A percentile compares a stretch with the other conserved stretches of the same genome.
Conservation (phyloP, 2,329 filamentous ascomycete genomes). For the Fusarium sulawesiense region DNA sequence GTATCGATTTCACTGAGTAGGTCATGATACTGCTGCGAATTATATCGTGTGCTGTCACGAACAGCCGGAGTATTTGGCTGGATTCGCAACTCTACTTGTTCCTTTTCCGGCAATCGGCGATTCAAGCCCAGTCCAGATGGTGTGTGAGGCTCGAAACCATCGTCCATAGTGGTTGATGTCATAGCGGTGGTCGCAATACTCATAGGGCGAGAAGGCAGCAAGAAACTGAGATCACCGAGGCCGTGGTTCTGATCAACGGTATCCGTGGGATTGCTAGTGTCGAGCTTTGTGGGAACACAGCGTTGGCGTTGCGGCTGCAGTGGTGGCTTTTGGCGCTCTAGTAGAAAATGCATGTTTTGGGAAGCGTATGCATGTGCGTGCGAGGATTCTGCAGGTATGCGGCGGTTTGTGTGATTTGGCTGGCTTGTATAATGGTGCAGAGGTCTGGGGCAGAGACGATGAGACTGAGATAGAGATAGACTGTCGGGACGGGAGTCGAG, state of each 20-base stretch:
- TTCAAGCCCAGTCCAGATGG: slow-evolving; percentile 17
- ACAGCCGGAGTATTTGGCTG: slow-evolving; percentile 20
- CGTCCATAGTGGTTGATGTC: slow-evolving; percentile 23
- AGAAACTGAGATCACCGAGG: slow-evolving; percentile 39
- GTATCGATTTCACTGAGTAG: slow-evolving; percentile 41
- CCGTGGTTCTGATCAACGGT: slow-evolving; percentile 24
- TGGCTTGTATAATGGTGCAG: slow-evolving; percentile 33
- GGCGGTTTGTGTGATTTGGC: slow-evolving; percentile 20
- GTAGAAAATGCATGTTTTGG: slow-evolving; percentile 33
- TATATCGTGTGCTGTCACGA: slow-evolving; percentile 20
- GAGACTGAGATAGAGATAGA: slow-evolving; percentile 33
- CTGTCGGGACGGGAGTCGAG: slow-evolving; percentile 40
- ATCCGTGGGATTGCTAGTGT: slow-evolving; percentile 21
- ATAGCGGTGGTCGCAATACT: slow-evolving; percentile 40
- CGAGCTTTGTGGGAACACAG: slow-evolving; percentile 28
- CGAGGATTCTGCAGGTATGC: slow-evolving; percentile 31
- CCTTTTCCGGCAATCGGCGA: slow-evolving; percentile 32
- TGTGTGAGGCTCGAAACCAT: slow-evolving; percentile 10
- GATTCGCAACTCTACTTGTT: slow-evolving; percentile 35
- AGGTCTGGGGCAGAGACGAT: slow-evolving; percentile 35
- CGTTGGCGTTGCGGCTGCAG: slow-evolving; percentile 25
- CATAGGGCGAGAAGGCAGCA: slow-evolving; percentile 42
- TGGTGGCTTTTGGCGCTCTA: slow-evolving; percentile 31
- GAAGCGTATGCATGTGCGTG: slow-evolving; percentile 35
- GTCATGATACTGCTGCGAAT: slow-evolving; percentile 35